These are phyloP conservation scores for Tricholomella constricta DNA, from an alignment of 768 basidiomycete genomes.

Conservation along the genomic window DNA sequence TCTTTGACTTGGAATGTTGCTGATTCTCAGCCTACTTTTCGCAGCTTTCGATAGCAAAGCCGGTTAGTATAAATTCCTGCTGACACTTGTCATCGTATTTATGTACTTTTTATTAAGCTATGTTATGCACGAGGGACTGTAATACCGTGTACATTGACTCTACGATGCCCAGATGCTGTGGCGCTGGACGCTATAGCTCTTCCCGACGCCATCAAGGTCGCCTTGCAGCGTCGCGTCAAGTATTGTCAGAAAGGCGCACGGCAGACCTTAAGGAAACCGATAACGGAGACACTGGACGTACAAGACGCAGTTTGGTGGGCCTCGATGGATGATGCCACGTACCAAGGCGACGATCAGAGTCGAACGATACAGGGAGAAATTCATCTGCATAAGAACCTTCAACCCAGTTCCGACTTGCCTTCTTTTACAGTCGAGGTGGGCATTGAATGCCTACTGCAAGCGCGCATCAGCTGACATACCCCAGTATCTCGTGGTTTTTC, in stretches of 20 bases:
- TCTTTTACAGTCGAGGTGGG: conserved; percentile 18
- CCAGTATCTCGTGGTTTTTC: conserved; percentile 10
- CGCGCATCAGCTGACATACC: background rate
- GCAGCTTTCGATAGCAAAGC: conserved; percentile 38
- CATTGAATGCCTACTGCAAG: background rate
- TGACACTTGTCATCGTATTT: background rate
- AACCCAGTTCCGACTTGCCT: conserved; percentile 16
- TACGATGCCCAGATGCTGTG: conserved; percentile 29
- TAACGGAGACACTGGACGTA: no score
- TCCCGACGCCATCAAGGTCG: conserved; percentile 25
- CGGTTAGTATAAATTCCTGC: conserved; percentile 27
- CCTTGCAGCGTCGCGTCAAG: conserved; percentile 30
- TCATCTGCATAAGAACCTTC: conserved; percentile 11
- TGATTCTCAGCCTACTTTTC: background rate
- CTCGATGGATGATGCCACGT: background rate
- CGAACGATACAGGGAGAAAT: conserved; percentile 20
- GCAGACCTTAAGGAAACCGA: background rate
- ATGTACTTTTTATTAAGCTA: conserved; percentile 19
- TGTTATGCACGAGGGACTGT: conserved; percentile 41
- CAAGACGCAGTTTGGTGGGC: background rate
- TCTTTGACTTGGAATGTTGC: background rate
- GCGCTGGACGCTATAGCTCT: conserved; percentile 32
- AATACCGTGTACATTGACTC: conserved; percentile 36
- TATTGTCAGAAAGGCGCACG: conserved; percentile 19
- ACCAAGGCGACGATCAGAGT: background rate